Conservation (phyloP, 352 stramenopile species). For the Pythium scleroteichum region DNA sequence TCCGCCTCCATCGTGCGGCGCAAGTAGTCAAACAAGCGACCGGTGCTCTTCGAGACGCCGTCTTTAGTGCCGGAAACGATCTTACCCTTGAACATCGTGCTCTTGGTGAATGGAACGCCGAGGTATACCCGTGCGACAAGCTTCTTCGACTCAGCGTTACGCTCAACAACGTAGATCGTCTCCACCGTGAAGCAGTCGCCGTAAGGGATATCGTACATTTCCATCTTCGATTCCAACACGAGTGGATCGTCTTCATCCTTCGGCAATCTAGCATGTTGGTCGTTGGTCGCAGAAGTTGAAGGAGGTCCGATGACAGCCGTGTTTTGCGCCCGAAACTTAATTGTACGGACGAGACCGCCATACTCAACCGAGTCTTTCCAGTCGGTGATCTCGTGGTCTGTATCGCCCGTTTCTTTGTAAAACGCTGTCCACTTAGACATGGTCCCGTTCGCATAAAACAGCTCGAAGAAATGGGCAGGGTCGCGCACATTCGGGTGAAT, state of each 20-base stretch:
- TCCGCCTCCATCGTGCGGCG: conserved; percentile 21
- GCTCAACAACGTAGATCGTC: conserved; percentile 52
- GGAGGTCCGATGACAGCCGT: conserved; percentile 69
- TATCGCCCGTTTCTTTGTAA: conserved; percentile 62
- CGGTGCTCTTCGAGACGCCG: conserved; percentile 55
- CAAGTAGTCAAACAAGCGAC: conserved; percentile 59
- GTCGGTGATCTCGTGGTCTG: conserved; percentile 52
- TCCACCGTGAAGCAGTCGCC: conserved; percentile 81
- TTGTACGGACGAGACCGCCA: conserved; percentile 60
- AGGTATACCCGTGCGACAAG: conserved; percentile 62
- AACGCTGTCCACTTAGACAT: conserved; percentile 54
- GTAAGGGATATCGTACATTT: conserved; percentile 78
- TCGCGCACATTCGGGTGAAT: conserved; percentile 53
- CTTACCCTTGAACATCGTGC: conserved; percentile 85
- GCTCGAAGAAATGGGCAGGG: conserved; percentile 65
- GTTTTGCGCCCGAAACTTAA: conserved; percentile 78
- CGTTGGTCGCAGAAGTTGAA: conserved; percentile 52
- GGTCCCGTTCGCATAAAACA: conserved; percentile 65
- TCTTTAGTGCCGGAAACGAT: conserved; percentile 76
- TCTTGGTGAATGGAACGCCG: conserved; percentile 78
- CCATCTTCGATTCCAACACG: conserved; percentile 62
- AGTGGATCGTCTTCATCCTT: conserved; percentile 50
- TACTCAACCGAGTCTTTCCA: conserved; percentile 64
- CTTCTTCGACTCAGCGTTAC: conserved; percentile 31
- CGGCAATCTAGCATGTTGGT: conserved; percentile 54